Conservation (phyloP, 768 basidiomycete genomes). For the Mycena metata region DNA sequence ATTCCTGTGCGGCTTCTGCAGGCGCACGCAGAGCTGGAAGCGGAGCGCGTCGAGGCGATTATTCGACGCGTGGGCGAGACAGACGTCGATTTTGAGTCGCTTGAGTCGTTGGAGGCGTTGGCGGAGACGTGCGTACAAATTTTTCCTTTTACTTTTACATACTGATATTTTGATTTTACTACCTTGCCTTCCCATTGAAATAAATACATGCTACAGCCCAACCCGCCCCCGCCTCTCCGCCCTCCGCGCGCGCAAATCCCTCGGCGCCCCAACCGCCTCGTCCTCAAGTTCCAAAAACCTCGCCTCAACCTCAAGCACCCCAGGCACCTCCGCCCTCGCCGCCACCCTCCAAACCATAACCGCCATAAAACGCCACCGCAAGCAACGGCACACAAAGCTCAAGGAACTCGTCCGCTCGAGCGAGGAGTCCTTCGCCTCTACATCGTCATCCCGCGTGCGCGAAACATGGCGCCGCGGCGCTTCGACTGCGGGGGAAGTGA, state of each 20-base stretch:
- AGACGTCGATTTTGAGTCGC: constrained; percentile 66
- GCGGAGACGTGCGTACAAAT: constrained; percentile 61
- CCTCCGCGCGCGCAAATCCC: constrained; percentile 56
- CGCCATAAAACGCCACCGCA: constrained; percentile 76
- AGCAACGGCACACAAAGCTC: constrained; percentile 74
- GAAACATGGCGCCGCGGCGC: constrained; percentile 46
- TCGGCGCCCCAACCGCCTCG: constrained; percentile 40
- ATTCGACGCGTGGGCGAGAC: constrained; percentile 72
- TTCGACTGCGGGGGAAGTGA: constrained; percentile 55
- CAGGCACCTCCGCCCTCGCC: constrained; percentile 39
- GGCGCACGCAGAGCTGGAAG: constrained; percentile 74
- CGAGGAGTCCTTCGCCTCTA: constrained; percentile 65
- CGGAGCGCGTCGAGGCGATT: constrained; percentile 77
- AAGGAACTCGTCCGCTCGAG: constrained; percentile 68
- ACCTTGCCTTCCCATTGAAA: too few relatives aligned
- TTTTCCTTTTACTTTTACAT: neutral
- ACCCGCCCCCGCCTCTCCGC: constrained; percentile 57
- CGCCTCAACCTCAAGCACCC: constrained; percentile 32
- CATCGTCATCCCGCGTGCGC: constrained; percentile 40
- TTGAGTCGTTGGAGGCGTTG: constrained; percentile 45
- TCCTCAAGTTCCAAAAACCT: constrained; percentile 7
- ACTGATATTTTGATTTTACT: constrained; percentile 4
- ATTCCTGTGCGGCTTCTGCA: constrained; percentile 82
- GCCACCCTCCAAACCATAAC: constrained; percentile 69
- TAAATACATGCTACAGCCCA: constrained; percentile 41